phyloP scores from a whole-genome alignment of 2,329 filamentous ascomycete species.

The Trichoderma simmonsii region DNA sequence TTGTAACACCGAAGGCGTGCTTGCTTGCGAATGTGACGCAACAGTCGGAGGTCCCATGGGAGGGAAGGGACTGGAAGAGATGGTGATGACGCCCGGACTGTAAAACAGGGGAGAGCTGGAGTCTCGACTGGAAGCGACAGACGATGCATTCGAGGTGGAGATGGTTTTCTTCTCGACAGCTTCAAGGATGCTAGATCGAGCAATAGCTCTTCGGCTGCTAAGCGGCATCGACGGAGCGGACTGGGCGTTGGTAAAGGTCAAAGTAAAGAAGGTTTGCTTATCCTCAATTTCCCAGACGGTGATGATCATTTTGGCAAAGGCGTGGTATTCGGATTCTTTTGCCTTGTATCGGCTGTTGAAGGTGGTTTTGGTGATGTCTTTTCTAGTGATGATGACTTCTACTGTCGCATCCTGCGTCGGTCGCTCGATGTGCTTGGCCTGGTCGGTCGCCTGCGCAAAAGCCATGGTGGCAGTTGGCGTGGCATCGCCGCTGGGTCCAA shows the following conservation, averaged over 20 bases:
- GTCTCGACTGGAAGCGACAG: conserved; percentile 46
- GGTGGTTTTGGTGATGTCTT: conserved; percentile 40
- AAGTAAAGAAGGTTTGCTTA: conserved; percentile 65
- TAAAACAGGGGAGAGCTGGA: conserved; percentile 46
- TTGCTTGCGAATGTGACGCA: conserved; percentile 49
- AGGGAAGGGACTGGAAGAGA: conserved; percentile 60
- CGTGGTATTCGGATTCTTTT: conserved; percentile 39
- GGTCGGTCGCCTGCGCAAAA: conserved; percentile 29
- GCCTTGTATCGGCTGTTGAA: conserved; percentile 35
- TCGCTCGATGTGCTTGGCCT: conserved; percentile 24
- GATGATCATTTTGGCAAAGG: conserved; percentile 72
- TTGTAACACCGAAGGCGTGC: conserved; percentile 63
- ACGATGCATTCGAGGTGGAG: conserved; percentile 44
- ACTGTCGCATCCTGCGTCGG: conserved; percentile 58
- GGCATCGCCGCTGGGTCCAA: conserved; percentile 30
- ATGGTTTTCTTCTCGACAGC: conserved; percentile 47
- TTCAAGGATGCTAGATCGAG: conserved; percentile 41
- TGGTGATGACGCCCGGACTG: conserved; percentile 51
- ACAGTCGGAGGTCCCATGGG: conserved; percentile 63
- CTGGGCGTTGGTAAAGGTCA: conserved; percentile 67
- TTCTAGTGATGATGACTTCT: conserved; percentile 63
- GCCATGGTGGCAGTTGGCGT: conserved; percentile 35
- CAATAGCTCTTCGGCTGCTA: conserved; percentile 37
- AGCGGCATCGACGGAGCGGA: conserved; percentile 35
- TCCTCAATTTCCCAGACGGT: conserved; percentile 70